Evolutionary conservation across 2,329 filamentous ascomycete species (phyloP), one percentile per base, ranked within the genome.

Genomic region (Penicillium italicum): DNA sequence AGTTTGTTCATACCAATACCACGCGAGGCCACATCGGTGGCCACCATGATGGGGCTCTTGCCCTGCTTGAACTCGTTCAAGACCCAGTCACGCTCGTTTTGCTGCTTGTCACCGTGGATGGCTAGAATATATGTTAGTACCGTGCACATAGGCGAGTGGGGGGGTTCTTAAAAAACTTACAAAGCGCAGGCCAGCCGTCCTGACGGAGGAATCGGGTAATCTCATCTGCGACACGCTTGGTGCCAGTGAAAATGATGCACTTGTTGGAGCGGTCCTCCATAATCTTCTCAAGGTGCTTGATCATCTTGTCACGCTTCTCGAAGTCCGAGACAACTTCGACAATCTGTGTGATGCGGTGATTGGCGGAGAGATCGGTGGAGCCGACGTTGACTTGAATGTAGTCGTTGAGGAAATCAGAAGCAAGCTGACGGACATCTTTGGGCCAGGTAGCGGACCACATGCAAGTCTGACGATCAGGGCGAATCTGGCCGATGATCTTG

Each of bases 391-490:
- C 94, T 79, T 99, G 94, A 69, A 97, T 97, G 78, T 94, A 97
- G 75, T 99, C 89, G 67, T 89, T 87, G 69, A 96, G 84, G 82
- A 94, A 97, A 74, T 97, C 92, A 49, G 87, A 80, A 53, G 92
- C 93, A 67, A 97, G 82, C 73, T 92, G 89, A 71, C 93, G 90
- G 66, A 99, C 93, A 76, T 97, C 93, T 84, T 97, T 97, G 70
- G 94, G 94, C 92, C 94, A 99, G 7, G 94, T 99, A 67, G 94
- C 94, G 58, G 94, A 99, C 91, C 93, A 99, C 91, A 99, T 96
- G 82, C 94, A 94, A 61, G 94, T 99, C 77, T 99, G 94, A 83
- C 94, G 88, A 75, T 99, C 94, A 51, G 94, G 94, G 67, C 94
- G 91, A 77, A 97, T 97, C 80, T 99, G 94, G 62, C 89, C 84